Conservation (phyloP, 768 basidiomycete species). For the Kwoniella bestiolae region DNA sequence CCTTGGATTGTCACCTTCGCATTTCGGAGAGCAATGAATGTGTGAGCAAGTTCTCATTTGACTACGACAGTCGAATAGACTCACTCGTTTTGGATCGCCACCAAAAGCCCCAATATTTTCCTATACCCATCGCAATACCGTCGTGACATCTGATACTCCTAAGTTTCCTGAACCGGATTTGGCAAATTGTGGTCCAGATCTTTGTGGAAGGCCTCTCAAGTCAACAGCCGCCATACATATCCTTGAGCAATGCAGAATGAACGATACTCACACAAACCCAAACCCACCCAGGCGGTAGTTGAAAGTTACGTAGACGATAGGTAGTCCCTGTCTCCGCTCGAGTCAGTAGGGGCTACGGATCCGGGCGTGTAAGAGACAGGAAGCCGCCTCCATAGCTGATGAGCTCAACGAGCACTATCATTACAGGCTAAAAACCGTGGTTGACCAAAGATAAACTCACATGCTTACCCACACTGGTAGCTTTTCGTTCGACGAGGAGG, state of each 20-base stretch:
- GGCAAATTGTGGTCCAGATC: conserved; percentile 44
- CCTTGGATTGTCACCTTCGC: conserved; percentile 62
- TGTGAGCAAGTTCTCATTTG: conserved; percentile 58
- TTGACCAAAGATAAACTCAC: conserved; percentile 9
- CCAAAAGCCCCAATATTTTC: conserved; percentile 71
- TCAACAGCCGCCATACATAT: not conserved
- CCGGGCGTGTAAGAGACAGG: conserved; percentile 40
- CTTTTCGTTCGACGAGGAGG: not conserved
- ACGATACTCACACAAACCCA: conserved; percentile 58
- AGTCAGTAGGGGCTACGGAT: too few relatives aligned
- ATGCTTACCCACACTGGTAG: conserved; percentile 2
- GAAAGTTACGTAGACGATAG: conserved; percentile 62
- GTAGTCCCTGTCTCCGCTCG: conserved; percentile 56
- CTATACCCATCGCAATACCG: conserved; percentile 70
- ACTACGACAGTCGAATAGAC: conserved; percentile 55
- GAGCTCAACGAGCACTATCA: not conserved
- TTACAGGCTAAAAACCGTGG: too few relatives aligned
- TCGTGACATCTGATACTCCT: conserved; percentile 81
- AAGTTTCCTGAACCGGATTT: conserved; percentile 71
- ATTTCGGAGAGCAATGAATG: not conserved
- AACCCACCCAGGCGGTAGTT: conserved; percentile 64
- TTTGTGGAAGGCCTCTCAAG: not conserved
- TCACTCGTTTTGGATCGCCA: conserved; percentile 67
- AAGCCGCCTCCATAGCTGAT: conserved; percentile 61
- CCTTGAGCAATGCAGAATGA: not conserved